A percentile compares a stretch with the other conserved stretches of the same genome.
Evolutionary conservation across 768 basidiomycete species (phyloP).

Genomic region (Boletus subcaerulescens): DNA sequence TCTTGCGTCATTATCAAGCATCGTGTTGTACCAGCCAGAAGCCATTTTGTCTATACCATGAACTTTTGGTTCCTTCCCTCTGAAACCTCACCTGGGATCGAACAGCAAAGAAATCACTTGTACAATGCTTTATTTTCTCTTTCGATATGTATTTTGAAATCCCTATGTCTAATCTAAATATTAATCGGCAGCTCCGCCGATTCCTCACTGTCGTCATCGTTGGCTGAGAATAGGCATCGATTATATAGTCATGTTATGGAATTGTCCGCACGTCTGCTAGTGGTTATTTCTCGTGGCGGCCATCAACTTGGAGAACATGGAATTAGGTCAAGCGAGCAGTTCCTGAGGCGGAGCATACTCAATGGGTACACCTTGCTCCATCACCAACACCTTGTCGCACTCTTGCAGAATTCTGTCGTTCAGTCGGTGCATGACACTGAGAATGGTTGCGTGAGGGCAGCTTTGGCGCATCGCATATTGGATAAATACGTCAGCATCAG

Average conservation of each 20-base stretch:
- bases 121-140: conserved; percentile 15
- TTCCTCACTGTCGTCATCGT: too few relatives aligned
- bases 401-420: conserved; percentile 27
- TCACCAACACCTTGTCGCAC: conserved; percentile 33
- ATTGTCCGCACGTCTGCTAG: not conserved
- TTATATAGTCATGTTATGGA: not conserved
- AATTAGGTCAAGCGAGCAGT: conserved; percentile 21
- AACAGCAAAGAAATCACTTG: conserved; percentile 16
- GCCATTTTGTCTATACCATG: conserved; percentile 24
- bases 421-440: conserved; percentile 31
- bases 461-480: conserved; percentile 30
- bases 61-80: conserved; percentile 5
- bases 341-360: conserved; percentile 26
- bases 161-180: too few relatives aligned
- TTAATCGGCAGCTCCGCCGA: too few relatives aligned
- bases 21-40: conserved; percentile 24
- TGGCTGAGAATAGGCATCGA: too few relatives aligned
- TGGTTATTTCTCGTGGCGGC: conserved; percentile 20
- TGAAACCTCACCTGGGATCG: conserved; percentile 4
- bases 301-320: conserved; percentile 30
- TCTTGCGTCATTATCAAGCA: conserved; percentile 26
- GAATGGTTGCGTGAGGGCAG: conserved; percentile 29
- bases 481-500: conserved; percentile 79
- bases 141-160: conserved; percentile 18
- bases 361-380: conserved; percentile 36